Conservation (phyloP, 768 basidiomycete genomes). For the Suillus luteus region DNA sequence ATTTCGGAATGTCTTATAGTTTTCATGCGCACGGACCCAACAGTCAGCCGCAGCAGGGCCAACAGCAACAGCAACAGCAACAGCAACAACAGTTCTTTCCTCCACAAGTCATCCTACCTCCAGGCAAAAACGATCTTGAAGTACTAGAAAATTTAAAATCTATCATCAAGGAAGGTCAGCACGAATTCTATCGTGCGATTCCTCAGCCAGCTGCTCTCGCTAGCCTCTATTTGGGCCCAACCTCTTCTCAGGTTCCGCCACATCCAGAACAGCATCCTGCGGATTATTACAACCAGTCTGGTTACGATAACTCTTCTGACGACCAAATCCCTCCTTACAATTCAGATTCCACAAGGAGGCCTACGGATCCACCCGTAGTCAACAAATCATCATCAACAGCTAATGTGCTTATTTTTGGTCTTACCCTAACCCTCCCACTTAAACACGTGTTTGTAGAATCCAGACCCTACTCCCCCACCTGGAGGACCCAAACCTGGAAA, state of each 20-base stretch:
- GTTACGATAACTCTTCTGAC: slow-evolving; percentile 19
- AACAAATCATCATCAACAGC: slow-evolving; percentile 5
- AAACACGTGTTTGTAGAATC: slow-evolving; percentile 17
- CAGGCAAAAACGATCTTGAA: slow-evolving; percentile 69
- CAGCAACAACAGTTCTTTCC: slow-evolving; percentile 31
- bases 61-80: slow-evolving; percentile 25
- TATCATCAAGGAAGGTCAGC: slow-evolving; percentile 70
- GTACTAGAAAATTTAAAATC: slow-evolving; percentile 75
- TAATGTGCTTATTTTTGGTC: slow-evolving; percentile 36
- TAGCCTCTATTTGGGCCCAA: slow-evolving; percentile 61
- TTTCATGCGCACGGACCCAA: slow-evolving; percentile 33
- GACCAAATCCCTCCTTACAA: slow-evolving; percentile 20
- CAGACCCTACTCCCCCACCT: slow-evolving; percentile 29
- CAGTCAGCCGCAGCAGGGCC: slow-evolving; percentile 2
- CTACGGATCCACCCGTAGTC: slow-evolving; percentile 20
- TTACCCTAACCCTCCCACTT: slow-evolving; percentile 6
- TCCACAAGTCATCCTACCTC: slow-evolving; percentile 38
- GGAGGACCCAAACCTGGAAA: slow-evolving; percentile 28
- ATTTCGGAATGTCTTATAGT: slow-evolving; percentile 42
- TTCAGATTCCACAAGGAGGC: slow-evolving; percentile 26
- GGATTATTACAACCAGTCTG: slow-evolving; percentile 20
- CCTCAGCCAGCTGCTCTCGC: slow-evolving; percentile 69
- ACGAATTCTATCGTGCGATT: slow-evolving; percentile 66
- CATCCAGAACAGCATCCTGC: slow-evolving; percentile 39
- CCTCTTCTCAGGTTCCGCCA: slow-evolving; percentile 33